These are phyloP conservation scores for Calonectria pseudoturangicola DNA, from an alignment of 2,329 filamentous ascomycete genomes.

Conservation along the genomic window DNA sequence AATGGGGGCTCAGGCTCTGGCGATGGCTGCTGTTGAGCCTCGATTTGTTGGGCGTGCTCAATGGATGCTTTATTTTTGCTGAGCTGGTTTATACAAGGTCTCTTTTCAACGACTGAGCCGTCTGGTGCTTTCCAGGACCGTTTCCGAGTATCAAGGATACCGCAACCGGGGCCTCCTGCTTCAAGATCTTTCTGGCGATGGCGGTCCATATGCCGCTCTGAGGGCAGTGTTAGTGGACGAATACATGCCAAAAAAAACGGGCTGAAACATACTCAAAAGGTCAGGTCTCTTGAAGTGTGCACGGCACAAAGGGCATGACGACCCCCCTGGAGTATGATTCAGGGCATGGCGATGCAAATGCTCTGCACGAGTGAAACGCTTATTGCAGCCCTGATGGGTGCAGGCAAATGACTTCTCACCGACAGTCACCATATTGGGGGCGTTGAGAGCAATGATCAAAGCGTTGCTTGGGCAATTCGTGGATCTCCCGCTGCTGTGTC, in stretches of 20 bases:
- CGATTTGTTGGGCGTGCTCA: conserved; percentile 27
- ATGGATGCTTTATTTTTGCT: conserved; percentile 37
- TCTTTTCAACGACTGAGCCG: conserved; percentile 70
- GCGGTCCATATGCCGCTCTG: conserved; percentile 75
- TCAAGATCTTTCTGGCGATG: conserved; percentile 73
- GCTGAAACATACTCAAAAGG: conserved; percentile 58
- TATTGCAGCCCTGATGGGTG: conserved; percentile 67
- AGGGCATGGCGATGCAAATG: conserved; percentile 75
- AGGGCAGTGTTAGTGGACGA: conserved; percentile 4
- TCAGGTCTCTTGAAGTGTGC: conserved; percentile 78
- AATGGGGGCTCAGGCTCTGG: conserved; percentile 30
- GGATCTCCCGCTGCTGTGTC: conserved; percentile 19
- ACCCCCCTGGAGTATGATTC: conserved; percentile 72
- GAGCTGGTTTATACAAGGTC: conserved; percentile 43
- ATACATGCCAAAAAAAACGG: background rate
- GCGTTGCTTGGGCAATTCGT: conserved; percentile 26
- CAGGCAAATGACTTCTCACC: conserved; percentile 58
- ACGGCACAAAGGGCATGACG: conserved; percentile 75
- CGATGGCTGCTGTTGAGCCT: conserved; percentile 34
- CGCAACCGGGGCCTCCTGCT: conserved; percentile 70
- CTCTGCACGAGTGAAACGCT: conserved; percentile 74
- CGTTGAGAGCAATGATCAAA: conserved; percentile 22
- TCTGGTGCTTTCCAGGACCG: conserved; percentile 73
- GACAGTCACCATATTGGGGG: conserved; percentile 35
- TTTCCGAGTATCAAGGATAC: conserved; percentile 72